Conservation (phyloP, 306 rosid species). For the Quercus variabilis region DNA sequence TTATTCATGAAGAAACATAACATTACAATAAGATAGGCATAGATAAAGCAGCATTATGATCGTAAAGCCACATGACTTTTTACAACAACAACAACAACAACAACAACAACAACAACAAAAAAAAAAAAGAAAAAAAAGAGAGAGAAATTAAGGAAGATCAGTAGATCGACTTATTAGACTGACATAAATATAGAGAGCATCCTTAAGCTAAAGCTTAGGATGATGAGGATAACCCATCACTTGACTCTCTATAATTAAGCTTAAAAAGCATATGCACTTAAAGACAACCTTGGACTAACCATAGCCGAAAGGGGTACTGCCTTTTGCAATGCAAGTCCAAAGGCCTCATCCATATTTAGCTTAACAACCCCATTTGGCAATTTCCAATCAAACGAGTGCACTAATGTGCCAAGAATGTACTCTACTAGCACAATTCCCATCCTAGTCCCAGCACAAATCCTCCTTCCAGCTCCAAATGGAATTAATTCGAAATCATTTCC, state of each 20-base stretch:
- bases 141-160: not conserved
- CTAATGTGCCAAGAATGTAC: slow-evolving; percentile 40
- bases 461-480: slow-evolving; percentile 51
- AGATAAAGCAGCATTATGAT: no score
- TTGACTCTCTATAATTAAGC: not conserved
- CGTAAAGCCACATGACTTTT: not conserved
- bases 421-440: slow-evolving; percentile 41
- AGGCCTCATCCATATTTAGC: slow-evolving; percentile 43
- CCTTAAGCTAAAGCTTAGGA: not conserved
- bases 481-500: slow-evolving; percentile 49
- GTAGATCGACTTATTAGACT: not conserved
- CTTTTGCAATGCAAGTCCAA: slow-evolving; percentile 47
- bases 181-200: not conserved
- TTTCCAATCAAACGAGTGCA: slow-evolving; percentile 50
- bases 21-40: no score
- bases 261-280: slow-evolving; percentile 28
- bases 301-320: slow-evolving; percentile 33
- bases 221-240: not conserved
- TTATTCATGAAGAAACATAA: no score
- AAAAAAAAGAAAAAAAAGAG: rapidly evolving
- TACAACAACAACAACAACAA: not conserved
- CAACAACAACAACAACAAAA: no score
- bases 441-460: slow-evolving; percentile 46
- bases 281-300: slow-evolving; percentile 28
- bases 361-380: slow-evolving; percentile 21